Base-by-base conservation (phyloP, 2,329 filamentous ascomycete species). In the Waltergamsia citrina region DNA sequence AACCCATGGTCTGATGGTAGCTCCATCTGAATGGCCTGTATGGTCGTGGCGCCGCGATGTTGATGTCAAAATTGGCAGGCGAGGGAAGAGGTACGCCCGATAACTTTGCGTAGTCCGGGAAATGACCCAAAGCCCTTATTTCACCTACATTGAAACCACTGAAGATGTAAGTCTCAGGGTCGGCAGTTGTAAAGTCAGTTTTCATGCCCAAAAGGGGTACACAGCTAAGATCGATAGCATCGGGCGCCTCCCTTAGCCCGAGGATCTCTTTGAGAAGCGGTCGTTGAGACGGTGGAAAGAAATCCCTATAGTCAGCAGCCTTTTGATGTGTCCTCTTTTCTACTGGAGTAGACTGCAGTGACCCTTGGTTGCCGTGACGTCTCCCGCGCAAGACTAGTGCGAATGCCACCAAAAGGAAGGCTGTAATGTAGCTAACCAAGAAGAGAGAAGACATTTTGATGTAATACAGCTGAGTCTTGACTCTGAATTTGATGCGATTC, bases 1-100 rank as follows among this genome's bases (percentile, higher is more conserved):
- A 71, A 90, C 85, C 84, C 86, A 94, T 93, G 0, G 85, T 93
- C 51, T 94, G 86, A 50, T 92, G 84, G 50, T 93, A 94, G 0
- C 69, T 63, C 86, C 86, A 93, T 46, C 86, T 59, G 28, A 93
- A 82, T 0, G 86, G 86, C 26, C 86, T 69, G 51, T 88, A 93
- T 0, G 85, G 85, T 37, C 86, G 67, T 2, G 85, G 73, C 8
- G 69, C 47, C 1, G 85, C 85, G 41, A 65, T 82, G 11, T 68
- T 58, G 35, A 87, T 76, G 41, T 85, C 63, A 49, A 92, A 92
- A 5, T 71, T 63, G 36, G 82, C 78, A 0, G 81, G 65, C 7
- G 62, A 42, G 0, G 86, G 86, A 30, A 81, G 57, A 2, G 82
- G 81, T 5, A 93, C 78, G 6, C 81, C 85, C 32, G 79, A 85